Evolutionary conservation across 202 grass and related monocot species (phyloP).

Genomic region (Musa balbisiana): DNA sequence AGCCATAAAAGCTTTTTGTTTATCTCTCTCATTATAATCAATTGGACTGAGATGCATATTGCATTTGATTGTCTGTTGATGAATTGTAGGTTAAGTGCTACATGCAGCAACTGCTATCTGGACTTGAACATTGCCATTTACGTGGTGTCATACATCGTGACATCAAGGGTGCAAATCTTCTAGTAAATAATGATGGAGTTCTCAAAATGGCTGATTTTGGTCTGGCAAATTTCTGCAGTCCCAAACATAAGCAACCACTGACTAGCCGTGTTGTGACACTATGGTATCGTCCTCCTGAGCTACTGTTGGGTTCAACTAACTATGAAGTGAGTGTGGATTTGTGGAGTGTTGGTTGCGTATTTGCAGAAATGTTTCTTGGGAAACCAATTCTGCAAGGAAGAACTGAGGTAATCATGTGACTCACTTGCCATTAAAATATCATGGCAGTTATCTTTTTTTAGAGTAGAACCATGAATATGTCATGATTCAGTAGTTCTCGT

Average conservation of each 20-base stretch:
- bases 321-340: slow-evolving; percentile 79
- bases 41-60: not conserved
- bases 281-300: slow-evolving; percentile 91
- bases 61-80: slow-evolving; percentile 23
- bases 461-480: not conserved
- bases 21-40: not conserved
- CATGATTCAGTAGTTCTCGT: not conserved
- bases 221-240: slow-evolving; percentile 85
- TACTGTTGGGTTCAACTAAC: slow-evolving; percentile 77
- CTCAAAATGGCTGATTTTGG: slow-evolving; percentile 99
- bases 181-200: slow-evolving; percentile 82
- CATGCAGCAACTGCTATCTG: slow-evolving; percentile 82
- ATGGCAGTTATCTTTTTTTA: not conserved
- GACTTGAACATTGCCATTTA: slow-evolving; percentile 80
- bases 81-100: slow-evolving; percentile 88
- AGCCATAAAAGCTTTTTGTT: not conserved
- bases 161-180: slow-evolving; percentile 94
- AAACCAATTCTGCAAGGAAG: slow-evolving; percentile 96
- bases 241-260: slow-evolving; percentile 73
- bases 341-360: slow-evolving; percentile 92
- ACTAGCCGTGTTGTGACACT: slow-evolving; percentile 94
- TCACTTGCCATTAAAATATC: not conserved
- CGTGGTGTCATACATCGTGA: slow-evolving; percentile 85
- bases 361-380: slow-evolving; percentile 73
- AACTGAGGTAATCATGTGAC: slow-evolving; percentile 57